phyloP scores from a whole-genome alignment of 345 rosid genomes.

The Barbarea vulgaris region DNA sequence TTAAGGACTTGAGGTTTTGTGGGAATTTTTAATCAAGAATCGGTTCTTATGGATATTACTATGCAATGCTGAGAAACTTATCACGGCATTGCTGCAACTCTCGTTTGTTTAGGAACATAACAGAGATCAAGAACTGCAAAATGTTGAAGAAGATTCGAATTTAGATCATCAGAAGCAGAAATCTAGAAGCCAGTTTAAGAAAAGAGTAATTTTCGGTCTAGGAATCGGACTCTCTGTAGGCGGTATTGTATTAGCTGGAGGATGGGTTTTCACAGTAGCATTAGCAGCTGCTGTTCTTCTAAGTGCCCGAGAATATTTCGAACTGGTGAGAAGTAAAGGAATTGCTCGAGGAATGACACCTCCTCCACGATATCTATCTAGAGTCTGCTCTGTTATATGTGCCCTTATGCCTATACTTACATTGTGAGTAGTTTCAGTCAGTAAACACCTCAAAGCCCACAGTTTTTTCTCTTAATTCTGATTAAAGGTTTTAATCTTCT shows the following conservation, averaged over 20 bases:
- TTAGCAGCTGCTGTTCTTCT: conserved; percentile 73
- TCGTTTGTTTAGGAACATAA: conserved; percentile 53
- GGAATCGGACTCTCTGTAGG: conserved; percentile 84
- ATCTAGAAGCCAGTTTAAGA: conserved; percentile 57
- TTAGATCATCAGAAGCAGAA: conserved; percentile 48
- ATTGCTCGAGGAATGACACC: conserved; percentile 93
- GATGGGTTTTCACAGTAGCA: conserved; percentile 74
- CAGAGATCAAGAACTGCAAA: conserved; percentile 38
- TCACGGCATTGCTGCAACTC: conserved; percentile 31
- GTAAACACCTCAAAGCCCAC: conserved; percentile 3
- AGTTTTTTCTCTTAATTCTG: conserved; percentile 33
- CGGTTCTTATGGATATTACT: not conserved
- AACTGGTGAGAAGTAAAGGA: conserved; percentile 86
- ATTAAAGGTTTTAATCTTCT: not conserved
- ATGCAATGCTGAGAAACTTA: conserved; percentile 4
- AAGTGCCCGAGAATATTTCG: conserved; percentile 86
- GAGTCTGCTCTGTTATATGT: conserved; percentile 86
- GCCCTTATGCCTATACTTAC: conserved; percentile 83
- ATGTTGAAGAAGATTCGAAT: conserved; percentile 35
- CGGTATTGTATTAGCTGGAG: conserved; percentile 85
- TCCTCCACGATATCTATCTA: conserved; percentile 92
- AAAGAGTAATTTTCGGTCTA: conserved; percentile 68
- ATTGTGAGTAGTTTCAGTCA: conserved; percentile 61
- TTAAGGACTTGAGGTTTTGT: not conserved
- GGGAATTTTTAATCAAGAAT: not conserved